Evolutionary conservation across 495 filamentous ascomycete genomes (phyloP), one percentile per base, ranked within the genome.

Genomic region (Bryoglossum gracile): DNA sequence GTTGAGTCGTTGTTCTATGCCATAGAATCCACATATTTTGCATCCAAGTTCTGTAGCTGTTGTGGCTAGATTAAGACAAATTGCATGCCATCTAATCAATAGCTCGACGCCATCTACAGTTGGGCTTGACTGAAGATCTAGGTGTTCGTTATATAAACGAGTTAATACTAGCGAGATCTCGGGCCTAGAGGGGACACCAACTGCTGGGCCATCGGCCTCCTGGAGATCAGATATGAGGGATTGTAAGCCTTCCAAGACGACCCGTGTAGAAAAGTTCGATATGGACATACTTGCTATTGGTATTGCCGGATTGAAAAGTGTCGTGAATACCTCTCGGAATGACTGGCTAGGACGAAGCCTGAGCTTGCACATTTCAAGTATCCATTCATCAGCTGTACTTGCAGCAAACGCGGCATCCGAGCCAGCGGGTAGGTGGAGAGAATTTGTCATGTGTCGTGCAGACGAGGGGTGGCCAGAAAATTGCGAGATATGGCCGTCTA

Each of bases 51-150:
- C 50, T 0, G 67, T 67, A 0, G 70, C 71, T 55, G 69, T 65
- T 39, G 68, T 64, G 62, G 67, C 66, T 0, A 64, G 66, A 54
- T 73, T 67, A 3, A 75, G 63, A 35, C 69, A 72, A 17, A 72
- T 63, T 0, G 71, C 65, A 41, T 75, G 71, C 70, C 71, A 75
- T n/a, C 71, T 65, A 3, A 75, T 51, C 3, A 75, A 61, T 0
- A 69, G 58, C 34, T 73, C 70, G 0, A 70, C 59, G 40, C 66
- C 40, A 48, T 75, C 70, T 0, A 63, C 55, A 0, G 62, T 53
- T 2, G 65, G 66, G 24, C 71, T 64, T 41, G 66, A 59, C 10
- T 66, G 62, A 54, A 61, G 66, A 60, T 64, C 63, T 0, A 63
- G 55, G 10, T 71, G 71, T 3, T 62, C 65, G 19, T 69, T 63